These are phyloP conservation scores for Talaromyces verruculosus DNA, from an alignment of 2,329 filamentous ascomycete species.

Conservation along the genomic window DNA sequence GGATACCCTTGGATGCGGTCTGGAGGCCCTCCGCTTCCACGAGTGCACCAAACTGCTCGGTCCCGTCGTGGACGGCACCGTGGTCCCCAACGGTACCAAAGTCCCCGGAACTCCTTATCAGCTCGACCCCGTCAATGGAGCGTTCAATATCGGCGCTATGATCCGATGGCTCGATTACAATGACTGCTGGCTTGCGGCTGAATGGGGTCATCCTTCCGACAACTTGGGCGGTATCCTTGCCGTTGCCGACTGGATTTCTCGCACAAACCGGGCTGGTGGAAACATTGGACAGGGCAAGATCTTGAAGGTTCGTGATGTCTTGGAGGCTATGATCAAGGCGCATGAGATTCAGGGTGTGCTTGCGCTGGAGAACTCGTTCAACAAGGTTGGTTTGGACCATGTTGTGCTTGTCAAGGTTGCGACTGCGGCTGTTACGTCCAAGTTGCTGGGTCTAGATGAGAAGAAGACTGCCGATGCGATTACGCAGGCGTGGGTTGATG, in stretches of 20 bases:
- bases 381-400: conserved; percentile 97
- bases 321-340: conserved; percentile 98
- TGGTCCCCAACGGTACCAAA: conserved; percentile 86
- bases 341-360: conserved; percentile 98
- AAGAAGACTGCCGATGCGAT: conserved; percentile 92
- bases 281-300: conserved; percentile 70
- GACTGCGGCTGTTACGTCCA: conserved; percentile 87
- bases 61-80: conserved; percentile 83
- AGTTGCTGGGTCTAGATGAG: conserved; percentile 88
- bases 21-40: conserved; percentile 92
- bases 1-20: conserved; percentile 93
- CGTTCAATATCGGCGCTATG: conserved; percentile 99
- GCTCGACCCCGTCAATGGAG: conserved; percentile 90
- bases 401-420: conserved; percentile 98
- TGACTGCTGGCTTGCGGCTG: conserved; percentile 97
- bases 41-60: conserved; percentile 95
- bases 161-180: conserved; percentile 99
- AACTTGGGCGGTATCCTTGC: conserved; percentile 96
- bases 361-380: conserved; percentile 96
- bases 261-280: conserved; percentile 85
- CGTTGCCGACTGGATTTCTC: conserved; percentile 95
- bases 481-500: conserved; percentile 96
- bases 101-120: conserved; percentile 91
- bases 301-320: conserved; percentile 83
- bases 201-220: conserved; percentile 98